These are phyloP conservation scores for Tylopilus microsporus DNA, from an alignment of 1,284 basidiomycete species.

Conservation along the genomic window DNA sequence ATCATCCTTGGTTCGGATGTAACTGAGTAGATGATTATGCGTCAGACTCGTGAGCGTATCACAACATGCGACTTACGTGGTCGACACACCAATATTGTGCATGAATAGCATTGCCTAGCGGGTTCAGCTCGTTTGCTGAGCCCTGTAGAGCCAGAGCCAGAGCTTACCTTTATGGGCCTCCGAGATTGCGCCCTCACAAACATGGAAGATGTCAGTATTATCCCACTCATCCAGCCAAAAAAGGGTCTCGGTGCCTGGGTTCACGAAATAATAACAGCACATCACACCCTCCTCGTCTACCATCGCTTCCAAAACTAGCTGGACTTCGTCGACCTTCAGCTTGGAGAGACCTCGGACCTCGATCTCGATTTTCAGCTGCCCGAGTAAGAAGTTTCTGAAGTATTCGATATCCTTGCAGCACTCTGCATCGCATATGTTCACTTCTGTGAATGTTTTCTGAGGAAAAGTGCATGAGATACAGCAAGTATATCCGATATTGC, in stretches of 20 bases:
- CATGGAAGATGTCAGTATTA: conserved; percentile 15
- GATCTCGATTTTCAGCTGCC: conserved; percentile 13
- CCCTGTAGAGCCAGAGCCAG: not conserved
- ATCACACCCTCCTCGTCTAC: not conserved
- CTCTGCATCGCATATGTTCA: conserved; percentile 17
- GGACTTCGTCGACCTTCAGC: conserved; percentile 19
- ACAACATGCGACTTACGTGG: conserved; percentile 10
- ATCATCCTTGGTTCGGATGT: not conserved
- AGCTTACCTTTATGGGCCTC: conserved; percentile 28
- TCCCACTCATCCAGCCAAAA: conserved; percentile 32
- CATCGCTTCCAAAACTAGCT: conserved; percentile 31
- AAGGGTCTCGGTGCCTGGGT: conserved; percentile 22
- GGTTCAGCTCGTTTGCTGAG: not conserved
- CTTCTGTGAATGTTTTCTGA: conserved; percentile 33
- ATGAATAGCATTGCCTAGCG: conserved; percentile 45
- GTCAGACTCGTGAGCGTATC: conserved; percentile 11
- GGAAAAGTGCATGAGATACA: not conserved
- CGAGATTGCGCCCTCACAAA: conserved; percentile 20
- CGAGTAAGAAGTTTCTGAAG: conserved; percentile 15
- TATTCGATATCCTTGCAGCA: conserved; percentile 24
- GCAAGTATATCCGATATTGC: not conserved
- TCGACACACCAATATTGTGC: conserved; percentile 48
- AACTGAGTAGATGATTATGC: not conserved
- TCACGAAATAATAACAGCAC: conserved; percentile 32
- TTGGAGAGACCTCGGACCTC: not conserved